Conservation (phyloP, 2,329 filamentous ascomycete genomes). For the Fusarium nodosum region DNA sequence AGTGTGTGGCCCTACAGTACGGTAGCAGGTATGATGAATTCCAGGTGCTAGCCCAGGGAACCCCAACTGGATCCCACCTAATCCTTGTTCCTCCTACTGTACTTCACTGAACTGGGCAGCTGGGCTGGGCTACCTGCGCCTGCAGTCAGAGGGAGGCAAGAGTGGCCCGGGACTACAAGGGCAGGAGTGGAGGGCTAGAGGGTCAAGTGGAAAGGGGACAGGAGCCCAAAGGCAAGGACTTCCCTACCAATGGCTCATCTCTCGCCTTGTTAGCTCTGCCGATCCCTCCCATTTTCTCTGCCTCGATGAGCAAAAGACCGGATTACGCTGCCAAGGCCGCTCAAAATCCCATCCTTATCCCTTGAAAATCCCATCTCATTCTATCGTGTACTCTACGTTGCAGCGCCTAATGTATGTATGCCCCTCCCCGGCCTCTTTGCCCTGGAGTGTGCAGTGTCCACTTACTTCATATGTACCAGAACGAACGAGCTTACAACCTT, state of each 20-base stretch:
- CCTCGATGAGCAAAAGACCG: constrained; percentile 23
- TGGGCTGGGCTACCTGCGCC: background rate
- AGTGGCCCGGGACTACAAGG: background rate
- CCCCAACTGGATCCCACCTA: background rate
- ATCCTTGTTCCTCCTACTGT: background rate
- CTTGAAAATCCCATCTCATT: constrained; percentile 28
- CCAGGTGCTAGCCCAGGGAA: background rate
- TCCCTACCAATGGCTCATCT: constrained; percentile 27
- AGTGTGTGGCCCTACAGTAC: constrained; percentile 42
- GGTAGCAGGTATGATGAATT: background rate
- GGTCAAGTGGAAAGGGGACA: constrained; percentile 29
- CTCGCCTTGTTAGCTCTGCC: constrained; percentile 29
- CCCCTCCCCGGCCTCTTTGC: constrained; percentile 13
- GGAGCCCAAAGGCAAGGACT: constrained; percentile 24
- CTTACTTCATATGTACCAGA: background rate
- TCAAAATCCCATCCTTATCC: constrained; percentile 40
- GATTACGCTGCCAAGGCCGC: constrained; percentile 17
- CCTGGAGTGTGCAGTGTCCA: constrained; percentile 16
- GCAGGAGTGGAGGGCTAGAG: constrained; percentile 4
- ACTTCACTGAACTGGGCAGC: background rate
- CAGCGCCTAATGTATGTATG: background rate
- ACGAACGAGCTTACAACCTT: background rate
- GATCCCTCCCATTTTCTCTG: constrained; percentile 30
- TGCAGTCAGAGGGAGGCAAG: background rate
- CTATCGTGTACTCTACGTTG: constrained; percentile 1